Evolutionary conservation across 352 stramenopile species (phyloP).

Genomic region (Phytophthora meadii): DNA sequence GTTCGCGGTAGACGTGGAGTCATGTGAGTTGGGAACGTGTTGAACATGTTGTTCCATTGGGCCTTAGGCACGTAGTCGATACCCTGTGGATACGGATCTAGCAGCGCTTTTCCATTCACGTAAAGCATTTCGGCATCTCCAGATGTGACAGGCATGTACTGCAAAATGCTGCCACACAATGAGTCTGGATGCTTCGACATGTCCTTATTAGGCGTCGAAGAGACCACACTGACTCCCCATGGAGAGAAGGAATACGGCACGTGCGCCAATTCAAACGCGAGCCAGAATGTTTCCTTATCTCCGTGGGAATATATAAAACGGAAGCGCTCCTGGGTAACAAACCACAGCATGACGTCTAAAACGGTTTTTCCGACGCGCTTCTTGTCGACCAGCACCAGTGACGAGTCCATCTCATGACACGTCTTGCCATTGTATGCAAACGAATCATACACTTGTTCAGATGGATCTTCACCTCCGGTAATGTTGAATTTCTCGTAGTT

Average conservation of each 20-base stretch:
- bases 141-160: constrained; percentile 17
- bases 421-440: constrained; percentile 52
- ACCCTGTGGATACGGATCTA: constrained; percentile 32
- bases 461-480: constrained; percentile 22
- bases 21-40: constrained; percentile 47
- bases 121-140: constrained; percentile 31
- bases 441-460: constrained; percentile 48
- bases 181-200: constrained; percentile 44
- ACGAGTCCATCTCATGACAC: constrained; percentile 73
- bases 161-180: constrained; percentile 50
- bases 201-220: constrained; percentile 42
- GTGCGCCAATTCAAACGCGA: constrained; percentile 46
- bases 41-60: constrained; percentile 50
- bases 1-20: constrained; percentile 29
- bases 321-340: constrained; percentile 44
- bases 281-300: constrained; percentile 38
- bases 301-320: constrained; percentile 37
- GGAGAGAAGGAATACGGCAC: constrained; percentile 50
- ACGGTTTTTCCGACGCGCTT: constrained; percentile 34
- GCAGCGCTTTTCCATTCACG: constrained; percentile 30
- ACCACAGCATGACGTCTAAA: constrained; percentile 40
- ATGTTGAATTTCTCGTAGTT: constrained; percentile 56
- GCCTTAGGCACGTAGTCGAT: constrained; percentile 39
- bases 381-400: constrained; percentile 43
- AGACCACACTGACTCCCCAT: constrained; percentile 48